Percentiles rank a stretch among this genome's conserved stretches.
phyloP scores from a whole-genome alignment of 495 filamentous ascomycete genomes.

The Aspergillus sclerotiicarbonarius region DNA sequence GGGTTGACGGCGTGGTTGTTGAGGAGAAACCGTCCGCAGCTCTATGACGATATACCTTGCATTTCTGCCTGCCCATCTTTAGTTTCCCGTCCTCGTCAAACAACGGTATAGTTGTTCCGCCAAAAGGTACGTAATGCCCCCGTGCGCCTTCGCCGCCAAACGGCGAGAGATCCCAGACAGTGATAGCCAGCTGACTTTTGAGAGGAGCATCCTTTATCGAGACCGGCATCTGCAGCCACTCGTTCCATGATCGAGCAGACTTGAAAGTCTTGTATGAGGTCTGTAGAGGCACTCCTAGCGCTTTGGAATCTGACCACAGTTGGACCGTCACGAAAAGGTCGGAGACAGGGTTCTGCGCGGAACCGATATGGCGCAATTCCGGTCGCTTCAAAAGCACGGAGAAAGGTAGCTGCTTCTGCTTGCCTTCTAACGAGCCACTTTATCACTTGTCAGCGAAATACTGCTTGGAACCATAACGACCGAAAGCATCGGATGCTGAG shows the following conservation, averaged over 20 bases:
- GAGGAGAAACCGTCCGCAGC: conserved; percentile 83
- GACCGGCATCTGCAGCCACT: conserved; percentile 90
- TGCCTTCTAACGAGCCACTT: conserved; percentile 84
- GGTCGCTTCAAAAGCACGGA: conserved; percentile 75
- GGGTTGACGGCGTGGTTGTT: conserved; percentile 71
- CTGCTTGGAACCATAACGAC: not conserved
- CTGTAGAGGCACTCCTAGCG: conserved; percentile 84
- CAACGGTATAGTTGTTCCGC: conserved; percentile 83
- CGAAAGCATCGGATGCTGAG: not conserved
- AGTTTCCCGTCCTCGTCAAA: conserved; percentile 91
- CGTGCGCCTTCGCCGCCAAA: conserved; percentile 60
- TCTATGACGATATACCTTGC: conserved; percentile 75
- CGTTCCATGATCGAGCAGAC: conserved; percentile 79
- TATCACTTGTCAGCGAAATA: conserved; percentile 5
- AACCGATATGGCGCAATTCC: conserved; percentile 80
- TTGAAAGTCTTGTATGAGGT: conserved; percentile 91
- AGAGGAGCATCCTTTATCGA: conserved; percentile 75
- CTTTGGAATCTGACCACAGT: conserved; percentile 94
- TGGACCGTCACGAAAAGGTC: conserved; percentile 93
- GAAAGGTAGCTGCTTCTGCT: conserved; percentile 72
- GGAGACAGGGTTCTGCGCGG: conserved; percentile 68
- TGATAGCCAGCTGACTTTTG: conserved; percentile 83
- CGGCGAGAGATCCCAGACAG: conserved; percentile 91
- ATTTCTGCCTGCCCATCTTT: conserved; percentile 90
- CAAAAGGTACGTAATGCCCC: conserved; percentile 83